These are phyloP conservation scores for Diplodia scrobiculata DNA, from an alignment of 2,329 filamentous ascomycete genomes.

Conservation along the genomic window DNA sequence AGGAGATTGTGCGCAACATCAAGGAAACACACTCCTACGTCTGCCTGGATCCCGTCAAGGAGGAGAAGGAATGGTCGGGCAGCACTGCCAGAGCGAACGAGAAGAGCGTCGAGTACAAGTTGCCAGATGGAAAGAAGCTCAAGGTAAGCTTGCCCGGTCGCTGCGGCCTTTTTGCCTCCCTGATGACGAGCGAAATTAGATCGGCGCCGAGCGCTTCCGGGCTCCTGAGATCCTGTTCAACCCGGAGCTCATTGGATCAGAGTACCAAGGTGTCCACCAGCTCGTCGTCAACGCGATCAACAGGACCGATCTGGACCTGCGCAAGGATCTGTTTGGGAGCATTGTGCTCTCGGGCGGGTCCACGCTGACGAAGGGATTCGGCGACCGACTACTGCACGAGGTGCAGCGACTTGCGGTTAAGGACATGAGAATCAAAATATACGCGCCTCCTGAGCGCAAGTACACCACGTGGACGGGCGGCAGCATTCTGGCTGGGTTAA, in stretches of 20 bases:
- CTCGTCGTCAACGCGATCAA: slow-evolving; percentile 96
- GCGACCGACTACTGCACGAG: slow-evolving; percentile 86
- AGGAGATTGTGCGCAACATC: slow-evolving; percentile 96
- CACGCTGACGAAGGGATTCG: slow-evolving; percentile 95
- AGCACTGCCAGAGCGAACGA: slow-evolving; percentile 71
- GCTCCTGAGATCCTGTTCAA: slow-evolving; percentile 98
- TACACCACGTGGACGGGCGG: slow-evolving; percentile 99
- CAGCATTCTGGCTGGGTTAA: slow-evolving; percentile 92
- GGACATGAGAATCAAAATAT: slow-evolving; percentile 99
- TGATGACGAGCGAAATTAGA: slow-evolving; percentile 51
- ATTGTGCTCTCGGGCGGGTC: slow-evolving; percentile 96
- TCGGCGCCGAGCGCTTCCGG: slow-evolving; percentile 91
- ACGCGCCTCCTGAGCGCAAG: slow-evolving; percentile 93
- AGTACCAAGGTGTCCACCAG: slow-evolving; percentile 96
- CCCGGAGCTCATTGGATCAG: slow-evolving; percentile 91
- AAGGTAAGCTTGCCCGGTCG: slow-evolving; percentile 61
- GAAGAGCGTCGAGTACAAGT: slow-evolving; percentile 80
- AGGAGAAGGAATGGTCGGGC: slow-evolving; percentile 92
- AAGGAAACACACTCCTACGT: slow-evolving; percentile 96
- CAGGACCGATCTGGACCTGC: slow-evolving; percentile 90
- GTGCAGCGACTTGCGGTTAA: slow-evolving; percentile 92
- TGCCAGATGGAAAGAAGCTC: slow-evolving; percentile 91
- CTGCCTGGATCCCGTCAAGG: slow-evolving; percentile 82
- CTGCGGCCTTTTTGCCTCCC: neutral
- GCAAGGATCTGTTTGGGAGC: slow-evolving; percentile 91